These are phyloP conservation scores for Ogataea nakhonphanomensis DNA, from an alignment of 805 yeast genomes.

Conservation along the genomic window DNA sequence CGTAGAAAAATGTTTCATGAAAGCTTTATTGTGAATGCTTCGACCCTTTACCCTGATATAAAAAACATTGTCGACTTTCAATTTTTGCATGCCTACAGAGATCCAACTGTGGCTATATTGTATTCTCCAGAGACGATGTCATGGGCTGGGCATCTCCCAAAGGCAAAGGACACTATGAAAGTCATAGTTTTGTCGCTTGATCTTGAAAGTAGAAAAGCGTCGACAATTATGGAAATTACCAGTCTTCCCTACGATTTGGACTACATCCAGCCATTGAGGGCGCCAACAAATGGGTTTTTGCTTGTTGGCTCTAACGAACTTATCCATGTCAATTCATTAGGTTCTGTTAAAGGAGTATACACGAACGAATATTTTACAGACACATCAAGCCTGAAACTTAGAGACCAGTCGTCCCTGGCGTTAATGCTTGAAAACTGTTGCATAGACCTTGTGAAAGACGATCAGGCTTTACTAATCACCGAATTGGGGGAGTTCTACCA, in stretches of 20 bases:
- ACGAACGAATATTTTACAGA: conserved; percentile 52
- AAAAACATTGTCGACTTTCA: conserved; percentile 65
- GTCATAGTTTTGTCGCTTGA: conserved; percentile 69
- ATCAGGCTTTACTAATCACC: conserved; percentile 38
- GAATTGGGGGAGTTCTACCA: conserved; percentile 43
- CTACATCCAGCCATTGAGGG: conserved; percentile 56
- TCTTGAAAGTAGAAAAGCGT: conserved; percentile 50
- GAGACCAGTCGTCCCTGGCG: conserved; percentile 49
- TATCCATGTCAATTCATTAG: conserved; percentile 76
- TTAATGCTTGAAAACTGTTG: conserved; percentile 54
- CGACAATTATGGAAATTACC: conserved; percentile 62
- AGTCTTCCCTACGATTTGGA: conserved; percentile 74
- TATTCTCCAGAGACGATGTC: conserved; percentile 39
- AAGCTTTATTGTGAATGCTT: conserved; percentile 59
- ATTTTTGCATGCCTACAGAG: conserved; percentile 70
- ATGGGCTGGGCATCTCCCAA: conserved; percentile 75
- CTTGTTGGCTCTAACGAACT: conserved; percentile 73
- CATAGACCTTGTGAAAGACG: conserved; percentile 33
- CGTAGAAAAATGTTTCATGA: conserved; percentile 38
- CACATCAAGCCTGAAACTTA: conserved; percentile 38
- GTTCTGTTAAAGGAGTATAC: conserved; percentile 59
- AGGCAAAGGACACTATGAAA: conserved; percentile 57
- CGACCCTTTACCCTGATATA: conserved; percentile 53
- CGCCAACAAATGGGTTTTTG: conserved; percentile 68
- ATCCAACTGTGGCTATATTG: conserved; percentile 58